These are phyloP conservation scores for Lasiosphaeris hirsuta DNA, from an alignment of 495 filamentous ascomycete species.

Conservation along the genomic window DNA sequence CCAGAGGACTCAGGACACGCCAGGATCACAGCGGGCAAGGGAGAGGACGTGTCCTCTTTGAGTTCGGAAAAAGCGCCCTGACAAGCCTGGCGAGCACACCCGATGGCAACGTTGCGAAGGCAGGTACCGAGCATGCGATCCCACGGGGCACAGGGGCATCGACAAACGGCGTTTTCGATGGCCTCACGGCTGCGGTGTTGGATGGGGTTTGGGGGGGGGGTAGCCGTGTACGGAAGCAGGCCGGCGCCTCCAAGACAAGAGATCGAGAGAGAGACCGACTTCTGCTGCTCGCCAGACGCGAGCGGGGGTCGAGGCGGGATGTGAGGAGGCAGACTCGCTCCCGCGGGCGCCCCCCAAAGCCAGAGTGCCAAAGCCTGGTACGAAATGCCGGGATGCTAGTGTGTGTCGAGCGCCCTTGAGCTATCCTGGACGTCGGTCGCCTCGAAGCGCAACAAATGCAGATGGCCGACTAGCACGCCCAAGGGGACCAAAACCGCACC, in stretches of 20 bases:
- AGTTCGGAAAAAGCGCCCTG: background rate
- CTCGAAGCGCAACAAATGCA: constrained; percentile 5
- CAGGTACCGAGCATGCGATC: constrained; percentile 8
- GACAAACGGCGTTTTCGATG: background rate
- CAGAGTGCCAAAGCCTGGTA: background rate
- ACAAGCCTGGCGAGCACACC: constrained; percentile 4
- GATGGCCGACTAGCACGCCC: background rate
- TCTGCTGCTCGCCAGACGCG: too few relatives aligned
- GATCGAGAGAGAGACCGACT: too few relatives aligned
- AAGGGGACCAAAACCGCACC: background rate
- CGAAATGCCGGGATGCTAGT: background rate
- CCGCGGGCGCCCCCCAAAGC: too few relatives aligned
- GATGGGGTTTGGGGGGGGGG: too few relatives aligned
- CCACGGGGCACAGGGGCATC: constrained; percentile 1
- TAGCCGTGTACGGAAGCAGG: background rate
- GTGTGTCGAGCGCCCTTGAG: too few relatives aligned
- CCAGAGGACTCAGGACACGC: too few relatives aligned
- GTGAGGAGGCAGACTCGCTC: too few relatives aligned
- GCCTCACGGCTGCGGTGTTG: too few relatives aligned
- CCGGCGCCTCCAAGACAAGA: too few relatives aligned
- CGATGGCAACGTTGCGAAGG: constrained; percentile 4
- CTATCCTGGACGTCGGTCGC: background rate
- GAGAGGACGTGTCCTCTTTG: background rate
- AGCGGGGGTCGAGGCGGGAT: too few relatives aligned
- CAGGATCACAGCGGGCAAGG: too few relatives aligned